phyloP scores from a whole-genome alignment of 768 basidiomycete genomes.

The Naganishia friedmannii region DNA sequence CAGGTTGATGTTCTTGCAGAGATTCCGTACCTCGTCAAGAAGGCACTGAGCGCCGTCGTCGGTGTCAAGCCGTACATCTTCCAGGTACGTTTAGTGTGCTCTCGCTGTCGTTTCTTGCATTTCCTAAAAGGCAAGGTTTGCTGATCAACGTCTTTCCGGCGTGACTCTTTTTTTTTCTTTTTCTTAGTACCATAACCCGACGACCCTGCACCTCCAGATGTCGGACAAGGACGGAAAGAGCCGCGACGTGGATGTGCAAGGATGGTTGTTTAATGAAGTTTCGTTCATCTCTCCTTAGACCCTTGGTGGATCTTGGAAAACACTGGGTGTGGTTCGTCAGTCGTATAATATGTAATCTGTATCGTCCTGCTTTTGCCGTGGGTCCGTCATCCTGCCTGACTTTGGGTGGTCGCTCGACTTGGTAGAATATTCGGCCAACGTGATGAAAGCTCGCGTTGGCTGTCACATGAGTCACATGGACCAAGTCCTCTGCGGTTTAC shows the following conservation, averaged over 20 bases:
- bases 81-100: conserved; percentile 61
- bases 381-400: background rate
- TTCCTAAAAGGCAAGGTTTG: no score
- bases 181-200: conserved; percentile 64
- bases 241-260: conserved; percentile 57
- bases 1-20: conserved; percentile 94
- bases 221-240: conserved; percentile 49
- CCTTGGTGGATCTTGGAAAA: background rate
- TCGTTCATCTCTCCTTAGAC: conserved; percentile 69
- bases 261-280: conserved; percentile 79
- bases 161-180: no score
- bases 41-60: conserved; percentile 87
- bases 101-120: background rate
- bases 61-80: conserved; percentile 93
- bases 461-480: no score
- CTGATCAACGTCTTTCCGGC: background rate
- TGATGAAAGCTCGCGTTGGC: no score
- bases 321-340: background rate
- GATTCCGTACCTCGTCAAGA: conserved; percentile 86
- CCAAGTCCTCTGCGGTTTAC: no score
- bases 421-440: no score
- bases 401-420: no score
- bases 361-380: background rate
- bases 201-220: conserved; percentile 57
- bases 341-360: background rate